These are phyloP conservation scores for Alnus glutinosa DNA, from an alignment of 306 rosid genomes.

Conservation along the genomic window DNA sequence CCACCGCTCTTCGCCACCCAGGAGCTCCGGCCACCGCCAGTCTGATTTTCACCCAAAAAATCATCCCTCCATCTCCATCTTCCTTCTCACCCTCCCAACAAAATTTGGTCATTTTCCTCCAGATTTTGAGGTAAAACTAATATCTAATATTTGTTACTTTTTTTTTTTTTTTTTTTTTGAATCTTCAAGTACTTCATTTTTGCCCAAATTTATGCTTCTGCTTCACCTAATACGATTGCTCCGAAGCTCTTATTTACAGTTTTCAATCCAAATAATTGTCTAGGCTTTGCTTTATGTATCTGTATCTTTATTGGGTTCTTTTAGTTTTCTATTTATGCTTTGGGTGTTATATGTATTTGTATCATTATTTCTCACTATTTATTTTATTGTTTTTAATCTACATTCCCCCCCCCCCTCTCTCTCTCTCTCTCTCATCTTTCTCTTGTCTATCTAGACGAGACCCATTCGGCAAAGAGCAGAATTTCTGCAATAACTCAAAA, in stretches of 20 bases:
- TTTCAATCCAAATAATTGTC: conserved; percentile 15
- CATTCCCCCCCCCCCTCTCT: too few species aligned
- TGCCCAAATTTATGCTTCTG: neutral
- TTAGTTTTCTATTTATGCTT: neutral
- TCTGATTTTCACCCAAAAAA: too few species aligned
- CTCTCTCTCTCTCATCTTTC: too few species aligned
- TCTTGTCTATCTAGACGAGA: too few species aligned
- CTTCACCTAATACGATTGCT: conserved; percentile 1
- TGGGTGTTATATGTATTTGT: neutral
- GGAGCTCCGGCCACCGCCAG: too few species aligned
- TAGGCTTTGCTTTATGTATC: neutral
- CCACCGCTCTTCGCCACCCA: too few species aligned
- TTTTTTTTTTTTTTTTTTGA: neutral
- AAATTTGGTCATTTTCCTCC: conserved; percentile 20
- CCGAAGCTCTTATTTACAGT: conserved; percentile 1
- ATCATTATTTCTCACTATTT: too few species aligned
- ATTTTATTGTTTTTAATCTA: too few species aligned
- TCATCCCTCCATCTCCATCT: too few species aligned
- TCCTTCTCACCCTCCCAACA: conserved; percentile 6
- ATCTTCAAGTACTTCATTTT: neutral
- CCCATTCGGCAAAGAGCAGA: too few species aligned
- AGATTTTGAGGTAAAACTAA: conserved; percentile 30
- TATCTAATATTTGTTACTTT: neutral
- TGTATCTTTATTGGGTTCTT: neutral
- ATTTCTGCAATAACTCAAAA: too few species aligned